A percentile compares a stretch with the other conserved stretches of the same genome.
These are phyloP conservation scores for Hypoxylon intermedium DNA, from an alignment of 495 filamentous ascomycete genomes.

Conservation along the genomic window DNA sequence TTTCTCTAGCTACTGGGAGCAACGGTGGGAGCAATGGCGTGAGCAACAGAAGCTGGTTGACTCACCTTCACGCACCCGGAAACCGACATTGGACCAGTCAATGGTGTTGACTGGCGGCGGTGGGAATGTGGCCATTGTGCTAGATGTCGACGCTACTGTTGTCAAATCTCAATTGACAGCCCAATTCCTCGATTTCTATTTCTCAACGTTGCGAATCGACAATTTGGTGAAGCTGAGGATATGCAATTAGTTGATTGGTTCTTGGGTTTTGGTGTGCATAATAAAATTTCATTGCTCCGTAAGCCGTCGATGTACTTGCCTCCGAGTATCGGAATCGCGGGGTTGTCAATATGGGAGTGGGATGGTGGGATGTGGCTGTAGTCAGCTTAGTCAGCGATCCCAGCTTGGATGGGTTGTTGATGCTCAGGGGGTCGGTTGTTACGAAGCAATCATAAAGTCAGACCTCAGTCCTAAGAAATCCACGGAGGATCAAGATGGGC, in stretches of 20 bases:
- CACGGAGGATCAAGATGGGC: too few species aligned
- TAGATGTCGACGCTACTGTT: background rate
- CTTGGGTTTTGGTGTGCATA: conserved; percentile 10
- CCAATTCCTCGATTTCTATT: background rate
- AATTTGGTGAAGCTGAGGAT: conserved; percentile 18
- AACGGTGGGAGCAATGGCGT: background rate
- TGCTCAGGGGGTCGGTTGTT: too few species aligned
- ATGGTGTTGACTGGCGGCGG: conserved; percentile 82
- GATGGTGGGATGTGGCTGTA: too few species aligned
- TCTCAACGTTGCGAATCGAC: background rate
- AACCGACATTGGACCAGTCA: conserved; percentile 92
- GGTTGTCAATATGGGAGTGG: conserved; percentile 6
- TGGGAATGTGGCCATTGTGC: conserved; percentile 66
- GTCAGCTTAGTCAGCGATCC: too few species aligned
- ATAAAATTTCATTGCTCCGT: conserved; percentile 19
- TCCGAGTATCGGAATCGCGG: conserved; percentile 37
- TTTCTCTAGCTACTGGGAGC: background rate
- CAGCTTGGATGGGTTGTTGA: too few species aligned
- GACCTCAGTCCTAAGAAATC: too few species aligned
- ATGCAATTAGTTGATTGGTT: conserved; percentile 30
- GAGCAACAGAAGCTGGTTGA: too few species aligned
- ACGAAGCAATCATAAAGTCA: too few species aligned
- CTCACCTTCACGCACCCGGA: conserved; percentile 85
- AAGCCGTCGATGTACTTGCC: background rate
- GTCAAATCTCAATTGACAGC: conserved; percentile 8